Percentiles rank a stretch among this genome's conserved stretches.
Conservation (phyloP, 2,329 filamentous ascomycete species). For the Herpotrichia juniperi region DNA sequence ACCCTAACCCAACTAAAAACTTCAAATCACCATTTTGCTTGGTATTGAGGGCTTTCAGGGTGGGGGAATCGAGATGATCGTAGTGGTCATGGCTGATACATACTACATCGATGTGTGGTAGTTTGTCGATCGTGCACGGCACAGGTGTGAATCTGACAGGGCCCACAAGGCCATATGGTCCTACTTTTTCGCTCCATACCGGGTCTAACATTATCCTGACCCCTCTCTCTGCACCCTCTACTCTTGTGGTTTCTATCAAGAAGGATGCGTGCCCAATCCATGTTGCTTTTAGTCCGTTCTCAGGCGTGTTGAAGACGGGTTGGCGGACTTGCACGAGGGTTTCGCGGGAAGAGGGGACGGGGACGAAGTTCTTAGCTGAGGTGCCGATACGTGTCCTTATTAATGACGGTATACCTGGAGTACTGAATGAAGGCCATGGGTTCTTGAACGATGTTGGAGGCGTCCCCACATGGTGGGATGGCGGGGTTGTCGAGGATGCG, state of each 20-base stretch:
- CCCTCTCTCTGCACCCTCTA: slow-evolving; percentile 39
- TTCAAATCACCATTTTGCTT: slow-evolving; percentile 45
- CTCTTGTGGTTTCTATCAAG: slow-evolving; percentile 50
- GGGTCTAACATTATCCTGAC: slow-evolving; percentile 59
- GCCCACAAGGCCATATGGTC: slow-evolving; percentile 53
- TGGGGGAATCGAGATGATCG: slow-evolving; percentile 59
- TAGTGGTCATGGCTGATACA: slow-evolving; percentile 64
- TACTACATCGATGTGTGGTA: slow-evolving; percentile 59
- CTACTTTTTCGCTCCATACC: slow-evolving; percentile 58
- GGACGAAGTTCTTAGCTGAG: slow-evolving; percentile 52
- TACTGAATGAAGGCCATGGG: slow-evolving; percentile 55
- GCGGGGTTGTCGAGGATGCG: slow-evolving; percentile 27
- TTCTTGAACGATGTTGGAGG: slow-evolving; percentile 56
- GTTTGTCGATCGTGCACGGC: slow-evolving; percentile 56
- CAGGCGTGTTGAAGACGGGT: slow-evolving; percentile 46
- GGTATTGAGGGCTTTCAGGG: slow-evolving; percentile 50
- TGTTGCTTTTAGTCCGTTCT: slow-evolving; percentile 49
- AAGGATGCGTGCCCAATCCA: slow-evolving; percentile 61
- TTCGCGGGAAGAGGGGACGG: slow-evolving; percentile 49
- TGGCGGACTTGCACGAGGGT: slow-evolving; percentile 51
- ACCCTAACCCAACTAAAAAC: slow-evolving; percentile 52
- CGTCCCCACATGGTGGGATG: slow-evolving; percentile 50
- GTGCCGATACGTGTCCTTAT: slow-evolving; percentile 46
- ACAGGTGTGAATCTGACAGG: slow-evolving; percentile 60
- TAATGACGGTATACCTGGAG: slow-evolving; percentile 26